Evolutionary conservation across 2,329 filamentous ascomycete species (phyloP).

Genomic region (Penicillium verrucosum): DNA sequence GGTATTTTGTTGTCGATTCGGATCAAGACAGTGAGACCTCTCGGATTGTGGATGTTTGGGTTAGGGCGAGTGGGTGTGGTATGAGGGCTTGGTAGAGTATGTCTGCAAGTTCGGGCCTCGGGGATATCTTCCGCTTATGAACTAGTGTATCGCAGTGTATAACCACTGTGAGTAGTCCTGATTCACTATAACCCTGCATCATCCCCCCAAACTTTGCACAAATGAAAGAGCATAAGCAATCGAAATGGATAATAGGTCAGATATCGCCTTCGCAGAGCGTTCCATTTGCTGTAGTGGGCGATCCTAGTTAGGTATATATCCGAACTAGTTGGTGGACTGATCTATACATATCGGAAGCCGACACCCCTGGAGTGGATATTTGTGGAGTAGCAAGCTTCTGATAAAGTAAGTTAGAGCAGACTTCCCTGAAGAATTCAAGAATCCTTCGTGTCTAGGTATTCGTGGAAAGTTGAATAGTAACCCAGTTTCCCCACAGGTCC

Average conservation of each 20-base stretch:
- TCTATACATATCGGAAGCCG: background rate
- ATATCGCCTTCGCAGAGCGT: background rate
- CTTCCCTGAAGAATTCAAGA: background rate
- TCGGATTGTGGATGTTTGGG: slow-evolving; percentile 72
- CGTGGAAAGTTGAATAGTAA: background rate
- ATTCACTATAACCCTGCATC: background rate
- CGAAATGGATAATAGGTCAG: background rate
- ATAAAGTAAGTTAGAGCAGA: background rate
- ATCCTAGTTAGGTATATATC: background rate
- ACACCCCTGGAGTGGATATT: background rate
- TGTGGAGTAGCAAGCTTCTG: background rate
- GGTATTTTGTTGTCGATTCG: slow-evolving; percentile 72
- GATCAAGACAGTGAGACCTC: slow-evolving; percentile 52
- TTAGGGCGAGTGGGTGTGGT: slow-evolving; percentile 38
- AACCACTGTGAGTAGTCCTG: background rate
- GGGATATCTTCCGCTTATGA: background rate
- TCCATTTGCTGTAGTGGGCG: no score
- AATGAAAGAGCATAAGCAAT: background rate
- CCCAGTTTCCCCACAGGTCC: background rate
- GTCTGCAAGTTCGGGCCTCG: background rate
- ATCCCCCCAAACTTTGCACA: background rate
- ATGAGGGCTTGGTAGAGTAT: slow-evolving; percentile 3
- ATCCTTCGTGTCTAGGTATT: background rate
- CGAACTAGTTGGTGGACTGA: background rate
- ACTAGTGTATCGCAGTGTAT: background rate